Conservation (phyloP, 805 yeast genomes). For the Hanseniaspora hatyaiensis region DNA sequence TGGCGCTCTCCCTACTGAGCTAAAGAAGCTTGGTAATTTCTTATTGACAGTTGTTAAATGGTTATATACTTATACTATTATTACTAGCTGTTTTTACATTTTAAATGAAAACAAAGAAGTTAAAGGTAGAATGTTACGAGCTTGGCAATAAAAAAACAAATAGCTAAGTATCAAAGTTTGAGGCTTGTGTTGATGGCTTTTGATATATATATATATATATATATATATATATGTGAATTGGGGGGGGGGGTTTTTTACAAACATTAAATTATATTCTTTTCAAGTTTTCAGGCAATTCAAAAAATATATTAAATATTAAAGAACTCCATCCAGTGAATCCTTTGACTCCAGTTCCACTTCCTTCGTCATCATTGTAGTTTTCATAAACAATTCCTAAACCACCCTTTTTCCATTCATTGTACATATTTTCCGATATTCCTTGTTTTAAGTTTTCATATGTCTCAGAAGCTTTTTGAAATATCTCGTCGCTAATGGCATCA, state of each 20-base stretch:
- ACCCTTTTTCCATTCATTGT: constrained; percentile 55
- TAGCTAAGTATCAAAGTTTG: too few species aligned
- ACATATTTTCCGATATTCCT: constrained; percentile 59
- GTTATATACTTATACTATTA: too few species aligned
- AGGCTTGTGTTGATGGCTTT: too few species aligned
- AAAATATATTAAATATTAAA: constrained; percentile 58
- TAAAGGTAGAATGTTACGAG: too few species aligned
- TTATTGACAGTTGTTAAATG: too few species aligned
- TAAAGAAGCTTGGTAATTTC: constrained; percentile 4
- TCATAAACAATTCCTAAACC: constrained; percentile 70
- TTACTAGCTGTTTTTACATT: too few species aligned
- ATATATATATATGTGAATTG: too few species aligned
- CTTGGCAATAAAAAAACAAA: too few species aligned
- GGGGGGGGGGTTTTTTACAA: too few species aligned
- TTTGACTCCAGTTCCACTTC: constrained; percentile 68
- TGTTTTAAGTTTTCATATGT: constrained; percentile 49
- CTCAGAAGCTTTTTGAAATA: constrained; percentile 28
- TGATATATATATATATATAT: too few species aligned
- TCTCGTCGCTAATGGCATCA: not conserved
- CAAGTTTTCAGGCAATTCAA: constrained; percentile 2
- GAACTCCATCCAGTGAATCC: constrained; percentile 95
- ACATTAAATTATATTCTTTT: too few species aligned
- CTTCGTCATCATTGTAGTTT: constrained; percentile 69
- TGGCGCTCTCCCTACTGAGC: constrained; percentile 16
- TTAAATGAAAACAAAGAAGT: too few species aligned